Evolutionary conservation across 306 rosid species (phyloP), one percentile per base, ranked within the genome.

Genomic region (Ziziphus jujuba): DNA sequence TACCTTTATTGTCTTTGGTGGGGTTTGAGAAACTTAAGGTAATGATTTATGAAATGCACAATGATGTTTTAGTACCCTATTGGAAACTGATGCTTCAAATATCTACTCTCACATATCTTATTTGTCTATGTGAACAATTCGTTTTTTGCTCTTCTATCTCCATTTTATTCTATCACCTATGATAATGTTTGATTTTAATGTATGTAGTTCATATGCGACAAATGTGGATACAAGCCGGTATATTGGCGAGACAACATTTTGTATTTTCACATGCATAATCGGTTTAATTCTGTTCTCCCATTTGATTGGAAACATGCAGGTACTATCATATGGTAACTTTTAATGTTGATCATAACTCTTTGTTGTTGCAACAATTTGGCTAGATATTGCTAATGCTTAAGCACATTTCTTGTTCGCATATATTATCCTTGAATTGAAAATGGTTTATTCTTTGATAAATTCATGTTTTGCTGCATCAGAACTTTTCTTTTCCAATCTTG

Each of bases 251-350:
- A 90, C 91, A 54, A 4, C 56, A 43, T 93, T 93, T 80, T 86
- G 89, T 79, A 81, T 93, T 60, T 2, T 76, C 44, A 43, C 84
- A 21, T 86, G 93, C 75, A 75, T 90, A 61, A 66, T 78, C 69
- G 98, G 97, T 63, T 70, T 90, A 52, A 77, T 88, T 62, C 74
- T 93, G 19, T 81, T 79, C 66, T 73, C 96, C 19, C 88, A 88
- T 55, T 77, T 93, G 80, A 88, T 93, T 74, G 98, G 98, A 60
- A 88, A 90, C 79, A 83, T 93, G 93, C 96, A 90, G 96, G 98
- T 90, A 79, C 45, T 8, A 56, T 22, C 43, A 12, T 11, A 15
- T 53, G 5, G 17, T 69, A 13, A 9, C 19, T 45, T 12, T 61
- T 25, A 31, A 25, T 34, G 3, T 43, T 50, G 6, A 17, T 52